phyloP scores from a whole-genome alignment of 495 filamentous ascomycete species.

The Penicillium psychrofluorescens region DNA sequence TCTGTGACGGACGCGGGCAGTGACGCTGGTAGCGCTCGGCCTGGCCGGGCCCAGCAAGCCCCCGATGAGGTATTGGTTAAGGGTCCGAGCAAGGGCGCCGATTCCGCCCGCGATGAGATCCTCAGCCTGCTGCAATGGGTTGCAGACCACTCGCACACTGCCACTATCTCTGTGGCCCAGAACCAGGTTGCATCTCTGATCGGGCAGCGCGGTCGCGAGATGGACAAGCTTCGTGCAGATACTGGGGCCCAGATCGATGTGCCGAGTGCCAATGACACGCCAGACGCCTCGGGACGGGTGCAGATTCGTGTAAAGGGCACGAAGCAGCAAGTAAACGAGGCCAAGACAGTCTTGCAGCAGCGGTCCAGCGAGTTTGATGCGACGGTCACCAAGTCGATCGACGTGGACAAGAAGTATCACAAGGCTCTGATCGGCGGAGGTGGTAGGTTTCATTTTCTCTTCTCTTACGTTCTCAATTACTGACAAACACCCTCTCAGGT shows the following conservation, averaged over 20 bases:
- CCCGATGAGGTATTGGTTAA: constrained; percentile 86
- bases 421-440: constrained; percentile 79
- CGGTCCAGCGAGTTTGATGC: constrained; percentile 80
- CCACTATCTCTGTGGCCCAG: constrained; percentile 75
- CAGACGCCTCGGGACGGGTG: constrained; percentile 56
- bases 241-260: constrained; percentile 88
- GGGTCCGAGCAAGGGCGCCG: constrained; percentile 84
- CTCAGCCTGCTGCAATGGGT: constrained; percentile 78
- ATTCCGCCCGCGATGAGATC: constrained; percentile 84
- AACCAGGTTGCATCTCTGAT: constrained; percentile 85
- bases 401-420: constrained; percentile 88
- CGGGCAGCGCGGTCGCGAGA: constrained; percentile 77
- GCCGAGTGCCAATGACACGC: constrained; percentile 55
- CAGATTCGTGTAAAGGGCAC: constrained; percentile 87
- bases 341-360: constrained; percentile 80
- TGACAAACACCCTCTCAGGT: constrained; percentile 51
- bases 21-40: constrained; percentile 55
- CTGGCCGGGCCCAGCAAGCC: constrained; percentile 60
- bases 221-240: constrained; percentile 77
- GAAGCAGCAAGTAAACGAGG: constrained; percentile 79
- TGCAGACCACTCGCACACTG: constrained; percentile 71
- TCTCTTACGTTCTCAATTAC: background rate
- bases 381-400: constrained; percentile 71
- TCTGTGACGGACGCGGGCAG: constrained; percentile 61
- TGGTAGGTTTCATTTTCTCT: constrained; percentile 50